These are phyloP conservation scores for Monilinia aucupariae DNA, from an alignment of 2,329 filamentous ascomycete genomes.

Conservation along the genomic window DNA sequence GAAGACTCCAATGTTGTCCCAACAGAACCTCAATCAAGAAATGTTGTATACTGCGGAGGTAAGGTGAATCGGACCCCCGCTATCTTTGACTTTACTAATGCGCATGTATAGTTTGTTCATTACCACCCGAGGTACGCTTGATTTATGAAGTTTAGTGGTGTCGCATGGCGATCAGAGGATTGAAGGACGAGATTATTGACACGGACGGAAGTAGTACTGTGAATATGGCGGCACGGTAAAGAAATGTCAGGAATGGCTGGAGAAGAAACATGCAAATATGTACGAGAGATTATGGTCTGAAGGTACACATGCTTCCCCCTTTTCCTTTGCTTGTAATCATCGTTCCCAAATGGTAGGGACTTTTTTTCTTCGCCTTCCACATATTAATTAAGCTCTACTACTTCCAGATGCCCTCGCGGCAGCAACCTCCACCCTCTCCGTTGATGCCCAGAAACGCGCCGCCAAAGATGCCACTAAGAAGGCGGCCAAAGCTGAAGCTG, in stretches of 20 bases:
- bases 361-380: no score
- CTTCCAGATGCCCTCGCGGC: conserved; percentile 68
- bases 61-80: conserved; percentile 22
- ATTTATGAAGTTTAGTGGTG: neutral
- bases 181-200: neutral
- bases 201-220: conserved; percentile 69
- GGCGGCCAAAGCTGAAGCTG: conserved; percentile 84
- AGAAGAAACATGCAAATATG: conserved; percentile 65
- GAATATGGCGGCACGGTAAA: conserved; percentile 95
- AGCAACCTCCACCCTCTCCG: conserved; percentile 76
- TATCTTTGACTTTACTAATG: conserved; percentile 14
- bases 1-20: conserved; percentile 22
- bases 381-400: neutral
- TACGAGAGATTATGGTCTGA: conserved; percentile 80
- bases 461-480: conserved; percentile 97
- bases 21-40: conserved; percentile 33
- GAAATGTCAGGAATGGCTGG: conserved; percentile 96
- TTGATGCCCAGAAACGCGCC: conserved; percentile 89
- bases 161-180: no score
- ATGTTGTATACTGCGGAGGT: conserved; percentile 36
- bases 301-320: conserved; percentile 49
- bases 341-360: neutral
- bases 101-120: conserved; percentile 50
- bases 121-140: conserved; percentile 56
- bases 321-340: neutral